phyloP scores from a whole-genome alignment of 2,329 filamentous ascomycete genomes.

The Pseudomassariella vexata region DNA sequence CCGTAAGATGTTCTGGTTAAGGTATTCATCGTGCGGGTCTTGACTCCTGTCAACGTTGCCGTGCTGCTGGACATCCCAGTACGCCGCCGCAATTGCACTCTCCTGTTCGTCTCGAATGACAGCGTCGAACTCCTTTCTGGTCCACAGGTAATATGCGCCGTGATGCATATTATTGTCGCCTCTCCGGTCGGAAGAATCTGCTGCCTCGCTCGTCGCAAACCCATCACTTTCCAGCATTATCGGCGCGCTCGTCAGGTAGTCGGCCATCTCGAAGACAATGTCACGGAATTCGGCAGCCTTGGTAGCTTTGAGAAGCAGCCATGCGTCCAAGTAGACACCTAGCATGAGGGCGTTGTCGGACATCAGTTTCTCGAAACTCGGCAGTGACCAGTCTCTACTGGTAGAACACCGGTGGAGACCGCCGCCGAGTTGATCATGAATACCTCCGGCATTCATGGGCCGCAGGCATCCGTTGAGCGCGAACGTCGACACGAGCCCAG shows the following conservation, averaged over 20 bases:
- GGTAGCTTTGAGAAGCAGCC: constrained; percentile 48
- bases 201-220: constrained; percentile 84
- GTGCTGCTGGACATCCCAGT: constrained; percentile 78
- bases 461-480: constrained; percentile 74
- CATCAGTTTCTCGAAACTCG: constrained; percentile 96
- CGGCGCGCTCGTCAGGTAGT: constrained; percentile 73
- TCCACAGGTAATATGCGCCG: constrained; percentile 95
- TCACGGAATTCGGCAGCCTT: constrained; percentile 68
- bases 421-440: constrained; percentile 51
- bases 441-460: constrained; percentile 56
- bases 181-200: constrained; percentile 72
- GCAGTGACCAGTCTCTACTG: constrained; percentile 86
- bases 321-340: constrained; percentile 80
- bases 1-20: constrained; percentile 84
- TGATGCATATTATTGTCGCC: constrained; percentile 78
- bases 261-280: constrained; percentile 73
- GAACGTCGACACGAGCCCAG: constrained; percentile 68
- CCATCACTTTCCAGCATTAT: constrained; percentile 65
- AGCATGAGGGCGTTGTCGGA: constrained; percentile 88
- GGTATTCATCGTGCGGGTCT: constrained; percentile 89
- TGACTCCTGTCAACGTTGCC: constrained; percentile 80
- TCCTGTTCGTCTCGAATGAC: constrained; percentile 62
- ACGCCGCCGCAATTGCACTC: constrained; percentile 68
- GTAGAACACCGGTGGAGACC: constrained; percentile 74
- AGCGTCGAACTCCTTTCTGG: constrained; percentile 74